Evolutionary conservation across 768 basidiomycete species (phyloP).

Genomic region (Lactifluus piperatus): DNA sequence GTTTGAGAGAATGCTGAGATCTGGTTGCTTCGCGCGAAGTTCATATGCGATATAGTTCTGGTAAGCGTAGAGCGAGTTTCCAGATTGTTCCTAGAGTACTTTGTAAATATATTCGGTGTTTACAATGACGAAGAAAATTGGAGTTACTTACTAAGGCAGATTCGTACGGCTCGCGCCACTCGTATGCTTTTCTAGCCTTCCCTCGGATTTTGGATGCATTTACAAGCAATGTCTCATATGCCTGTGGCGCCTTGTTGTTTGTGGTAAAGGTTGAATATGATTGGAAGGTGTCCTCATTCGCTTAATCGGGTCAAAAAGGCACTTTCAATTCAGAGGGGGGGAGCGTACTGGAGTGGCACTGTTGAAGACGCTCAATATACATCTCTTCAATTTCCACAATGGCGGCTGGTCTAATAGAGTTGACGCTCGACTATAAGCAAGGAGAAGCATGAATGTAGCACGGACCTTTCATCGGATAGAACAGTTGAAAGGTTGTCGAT

Average conservation of each 20-base stretch:
- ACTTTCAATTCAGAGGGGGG: background rate
- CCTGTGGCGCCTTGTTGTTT: slow-evolving; percentile 55
- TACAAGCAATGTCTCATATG: slow-evolving; percentile 73
- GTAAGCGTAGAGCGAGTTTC: slow-evolving; percentile 48
- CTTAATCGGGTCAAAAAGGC: slow-evolving; percentile 31
- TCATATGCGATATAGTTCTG: slow-evolving; percentile 57
- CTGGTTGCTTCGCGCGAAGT: slow-evolving; percentile 49
- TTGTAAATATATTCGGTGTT: slow-evolving; percentile 7
- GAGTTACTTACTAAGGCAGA: slow-evolving; percentile 41
- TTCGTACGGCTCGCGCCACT: slow-evolving; percentile 58
- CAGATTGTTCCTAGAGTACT: slow-evolving; percentile 18
- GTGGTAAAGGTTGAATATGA: slow-evolving; percentile 88
- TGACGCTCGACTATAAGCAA: background rate
- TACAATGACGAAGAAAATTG: background rate
- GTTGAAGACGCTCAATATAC: slow-evolving; percentile 57
- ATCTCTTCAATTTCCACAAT: slow-evolving; percentile 47
- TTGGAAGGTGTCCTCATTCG: slow-evolving; percentile 72
- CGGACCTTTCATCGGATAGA: slow-evolving; percentile 39
- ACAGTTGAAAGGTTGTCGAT: slow-evolving; percentile 49
- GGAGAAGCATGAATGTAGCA: background rate
- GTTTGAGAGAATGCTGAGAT: slow-evolving; percentile 44
- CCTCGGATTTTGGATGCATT: slow-evolving; percentile 66
- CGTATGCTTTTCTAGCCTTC: slow-evolving; percentile 49
- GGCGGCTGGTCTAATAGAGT: slow-evolving; percentile 32
- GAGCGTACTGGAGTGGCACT: slow-evolving; percentile 64